Evolutionary conservation across 345 rosid genomes (phyloP).

Genomic region (Laguncularia racemosa): DNA sequence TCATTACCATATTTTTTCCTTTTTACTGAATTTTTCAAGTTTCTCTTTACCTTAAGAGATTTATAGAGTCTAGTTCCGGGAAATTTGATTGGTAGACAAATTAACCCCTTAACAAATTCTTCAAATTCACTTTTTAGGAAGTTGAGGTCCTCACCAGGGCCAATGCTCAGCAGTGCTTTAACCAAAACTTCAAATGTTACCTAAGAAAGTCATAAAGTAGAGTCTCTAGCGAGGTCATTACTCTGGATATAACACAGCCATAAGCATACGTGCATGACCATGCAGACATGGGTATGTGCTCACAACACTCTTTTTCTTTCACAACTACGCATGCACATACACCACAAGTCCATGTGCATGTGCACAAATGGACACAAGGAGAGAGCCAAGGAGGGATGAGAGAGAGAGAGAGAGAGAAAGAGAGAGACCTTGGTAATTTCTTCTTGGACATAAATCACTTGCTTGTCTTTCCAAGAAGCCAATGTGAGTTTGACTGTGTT

Average conservation of each 20-base stretch:
- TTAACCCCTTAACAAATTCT: slow-evolving; percentile 84
- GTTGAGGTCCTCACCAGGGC: slow-evolving; percentile 65
- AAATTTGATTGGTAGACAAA: slow-evolving; percentile 80
- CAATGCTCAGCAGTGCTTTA: slow-evolving; percentile 59
- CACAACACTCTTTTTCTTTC: no score
- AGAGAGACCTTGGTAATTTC: slow-evolving; percentile 59
- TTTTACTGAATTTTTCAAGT: neutral
- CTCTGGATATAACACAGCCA: no score
- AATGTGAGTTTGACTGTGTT: slow-evolving; percentile 38
- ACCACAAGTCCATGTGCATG: no score
- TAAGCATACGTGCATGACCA: no score
- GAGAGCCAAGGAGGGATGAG: no score
- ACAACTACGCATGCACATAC: no score
- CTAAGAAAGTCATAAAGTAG: slow-evolving; percentile 23
- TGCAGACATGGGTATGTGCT: no score
- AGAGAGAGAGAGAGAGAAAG: slow-evolving; percentile 3
- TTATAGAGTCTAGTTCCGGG: slow-evolving; percentile 83
- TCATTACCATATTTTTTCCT: neutral
- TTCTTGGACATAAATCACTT: slow-evolving; percentile 48
- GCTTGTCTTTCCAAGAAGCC: slow-evolving; percentile 54
- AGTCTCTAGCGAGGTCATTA: neutral
- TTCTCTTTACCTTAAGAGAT: slow-evolving; percentile 59
- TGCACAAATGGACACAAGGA: no score
- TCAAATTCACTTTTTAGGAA: slow-evolving; percentile 60
- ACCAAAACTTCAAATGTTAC: slow-evolving; percentile 70